These are phyloP conservation scores for Penicillium vulpinum DNA, from an alignment of 2,329 filamentous ascomycete species.

Conservation along the genomic window DNA sequence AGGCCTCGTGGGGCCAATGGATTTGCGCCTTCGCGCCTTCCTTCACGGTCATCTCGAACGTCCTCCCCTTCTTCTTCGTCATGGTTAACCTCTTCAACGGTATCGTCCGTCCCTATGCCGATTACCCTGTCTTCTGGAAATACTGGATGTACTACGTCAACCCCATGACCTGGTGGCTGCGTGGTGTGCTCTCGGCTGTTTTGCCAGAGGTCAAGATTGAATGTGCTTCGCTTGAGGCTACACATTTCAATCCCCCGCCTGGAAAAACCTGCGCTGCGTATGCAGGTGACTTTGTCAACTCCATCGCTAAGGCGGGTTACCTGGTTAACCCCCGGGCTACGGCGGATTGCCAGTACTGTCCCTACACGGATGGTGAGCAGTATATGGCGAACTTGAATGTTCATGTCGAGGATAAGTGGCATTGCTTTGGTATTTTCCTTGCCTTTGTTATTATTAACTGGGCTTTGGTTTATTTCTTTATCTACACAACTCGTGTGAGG, in stretches of 20 bases:
- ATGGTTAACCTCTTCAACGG: slow-evolving; percentile 77
- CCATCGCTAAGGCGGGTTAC: slow-evolving; percentile 57
- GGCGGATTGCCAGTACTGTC: slow-evolving; percentile 67
- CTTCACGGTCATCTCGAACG: slow-evolving; percentile 75
- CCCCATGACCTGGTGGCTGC: slow-evolving; percentile 70
- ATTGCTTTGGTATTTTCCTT: slow-evolving; percentile 70
- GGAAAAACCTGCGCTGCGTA: slow-evolving; percentile 66
- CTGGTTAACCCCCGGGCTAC: slow-evolving; percentile 63
- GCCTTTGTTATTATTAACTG: slow-evolving; percentile 71
- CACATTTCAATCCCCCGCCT: slow-evolving; percentile 65
- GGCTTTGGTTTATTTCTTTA: slow-evolving; percentile 73
- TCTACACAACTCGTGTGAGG: slow-evolving; percentile 69
- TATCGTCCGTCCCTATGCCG: slow-evolving; percentile 66
- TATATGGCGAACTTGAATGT: slow-evolving; percentile 64
- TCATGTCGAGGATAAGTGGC: slow-evolving; percentile 64
- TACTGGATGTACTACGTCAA: slow-evolving; percentile 72
- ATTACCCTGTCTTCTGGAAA: slow-evolving; percentile 68
- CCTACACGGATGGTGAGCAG: slow-evolving; percentile 63
- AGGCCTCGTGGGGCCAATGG: slow-evolving; percentile 77
- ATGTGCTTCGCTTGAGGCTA: slow-evolving; percentile 59
- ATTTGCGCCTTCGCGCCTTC: slow-evolving; percentile 78
- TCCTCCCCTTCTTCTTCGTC: slow-evolving; percentile 78
- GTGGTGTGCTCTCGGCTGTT: slow-evolving; percentile 66
- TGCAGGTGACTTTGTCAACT: slow-evolving; percentile 58
- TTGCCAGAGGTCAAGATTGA: slow-evolving; percentile 53